Base-by-base conservation (phyloP, 352 stramenopile species). In the Paralagenidium karlingii region DNA sequence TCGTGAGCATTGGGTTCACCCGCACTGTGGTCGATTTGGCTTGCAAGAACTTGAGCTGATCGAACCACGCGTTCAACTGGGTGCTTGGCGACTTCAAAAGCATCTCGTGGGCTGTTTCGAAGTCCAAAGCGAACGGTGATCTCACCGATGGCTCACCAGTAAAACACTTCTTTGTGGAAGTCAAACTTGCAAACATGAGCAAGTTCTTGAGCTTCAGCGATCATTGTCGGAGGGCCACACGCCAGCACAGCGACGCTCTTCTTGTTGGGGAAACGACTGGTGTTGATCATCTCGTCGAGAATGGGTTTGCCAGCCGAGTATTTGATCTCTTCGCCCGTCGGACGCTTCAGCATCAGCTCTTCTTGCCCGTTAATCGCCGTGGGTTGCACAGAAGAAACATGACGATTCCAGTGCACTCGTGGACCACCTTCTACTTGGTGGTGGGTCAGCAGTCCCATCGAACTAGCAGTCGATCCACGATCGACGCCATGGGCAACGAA, bases 121-220 rank as follows among this genome's bases (percentile, higher is more conserved):
- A n/a, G n/a, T n/a, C n/a, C n/a, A n/a, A n/a, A n/a, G n/a, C n/a
- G n/a, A n/a, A n/a, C n/a, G n/a, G n/a, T n/a, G n/a, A n/a, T n/a
- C n/a, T n/a, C n/a, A n/a, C n/a, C n/a, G n/a, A n/a, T n/a, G n/a
- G n/a, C n/a, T n/a, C n/a, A 90, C 66, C 74, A 87, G 44, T 68
- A 63, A 45, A 90, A 90, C 27, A 85, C 59, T 43, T 90, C 77
- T 44, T 85, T 87, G 53, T 90, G 76, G 50, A 90, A 87, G 39
- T 81, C 68, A 44, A 83, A 87, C 38, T 58, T 58, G 37, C 68
- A 78, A 34, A 51, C 55, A 25, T 68, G 63, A 15, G 76, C 69
- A 2, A 86, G 55, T 13, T 51, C 24, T 44, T 90, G 76, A 0
- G 73, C 73, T 38, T 82, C 69, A 9, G 68, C 61, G 7, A 60